phyloP scores from a whole-genome alignment of 371 early-diverging fungal species.

The Blakeslea trispora region DNA sequence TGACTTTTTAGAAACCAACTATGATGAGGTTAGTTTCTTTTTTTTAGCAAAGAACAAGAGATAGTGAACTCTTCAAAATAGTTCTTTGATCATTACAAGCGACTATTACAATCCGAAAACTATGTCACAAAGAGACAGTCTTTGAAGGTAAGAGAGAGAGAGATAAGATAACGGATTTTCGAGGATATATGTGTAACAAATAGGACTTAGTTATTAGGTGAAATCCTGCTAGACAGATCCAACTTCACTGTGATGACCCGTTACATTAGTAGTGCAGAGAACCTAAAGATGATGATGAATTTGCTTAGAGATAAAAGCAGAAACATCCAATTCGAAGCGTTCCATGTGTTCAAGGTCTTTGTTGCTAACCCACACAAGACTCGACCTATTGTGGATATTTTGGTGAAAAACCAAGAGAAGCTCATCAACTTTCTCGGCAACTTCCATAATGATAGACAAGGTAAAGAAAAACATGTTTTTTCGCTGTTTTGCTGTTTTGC shows the following conservation, averaged over 20 bases:
- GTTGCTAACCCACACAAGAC: constrained; percentile 98
- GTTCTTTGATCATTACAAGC: constrained; percentile 91
- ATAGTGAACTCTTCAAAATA: no score
- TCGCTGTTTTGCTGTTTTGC: not conserved
- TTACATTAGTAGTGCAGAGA: constrained; percentile 90
- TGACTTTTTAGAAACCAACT: constrained; percentile 85
- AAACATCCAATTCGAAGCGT: constrained; percentile 98
- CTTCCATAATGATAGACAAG: constrained; percentile 94
- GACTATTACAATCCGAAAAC: constrained; percentile 85
- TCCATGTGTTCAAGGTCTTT: constrained; percentile 99
- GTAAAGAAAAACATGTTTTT: constrained; percentile 40
- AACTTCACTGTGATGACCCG: constrained; percentile 95
- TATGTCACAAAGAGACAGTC: constrained; percentile 98
- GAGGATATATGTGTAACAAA: not conserved
- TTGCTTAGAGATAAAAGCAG: constrained; percentile 90
- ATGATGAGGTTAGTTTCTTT: constrained; percentile 69
- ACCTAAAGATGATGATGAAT: constrained; percentile 97
- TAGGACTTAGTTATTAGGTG: constrained; percentile 83
- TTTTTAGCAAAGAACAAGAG: not conserved
- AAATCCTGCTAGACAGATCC: constrained; percentile 93
- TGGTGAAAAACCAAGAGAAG: constrained; percentile 91
- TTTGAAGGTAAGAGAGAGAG: constrained; percentile 73
- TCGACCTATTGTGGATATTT: constrained; percentile 87
- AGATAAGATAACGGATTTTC: not conserved
- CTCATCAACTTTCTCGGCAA: constrained; percentile 82